Evolutionary conservation across 2,329 filamentous ascomycete genomes (phyloP).

Genomic region (Pseudogymnoascus sp.): DNA sequence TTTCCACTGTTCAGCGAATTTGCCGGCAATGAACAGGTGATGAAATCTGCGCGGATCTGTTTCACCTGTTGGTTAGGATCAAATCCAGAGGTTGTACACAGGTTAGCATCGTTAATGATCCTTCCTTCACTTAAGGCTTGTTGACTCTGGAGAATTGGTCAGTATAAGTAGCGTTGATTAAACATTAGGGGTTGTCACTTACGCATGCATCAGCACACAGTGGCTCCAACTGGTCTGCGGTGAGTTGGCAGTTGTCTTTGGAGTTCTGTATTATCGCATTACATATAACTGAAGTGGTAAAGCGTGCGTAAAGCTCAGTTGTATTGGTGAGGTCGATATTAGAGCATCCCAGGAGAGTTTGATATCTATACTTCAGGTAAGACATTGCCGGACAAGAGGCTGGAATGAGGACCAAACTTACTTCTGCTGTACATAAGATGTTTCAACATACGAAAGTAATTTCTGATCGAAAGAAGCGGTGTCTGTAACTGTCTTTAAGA

Average conservation of each 20-base stretch:
- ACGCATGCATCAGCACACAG: slow-evolving; percentile 87
- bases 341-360: slow-evolving; percentile 69
- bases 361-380: slow-evolving; percentile 54
- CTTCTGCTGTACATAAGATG: slow-evolving; percentile 69
- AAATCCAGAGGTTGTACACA: slow-evolving; percentile 47
- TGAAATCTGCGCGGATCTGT: slow-evolving; percentile 86
- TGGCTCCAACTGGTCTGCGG: slow-evolving; percentile 56
- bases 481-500: slow-evolving; percentile 73
- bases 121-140: slow-evolving; percentile 83
- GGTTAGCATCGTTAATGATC: slow-evolving; percentile 61
- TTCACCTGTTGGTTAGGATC: slow-evolving; percentile 56
- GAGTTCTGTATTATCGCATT: slow-evolving; percentile 93
- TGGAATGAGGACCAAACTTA: slow-evolving; percentile 36
- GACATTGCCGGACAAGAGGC: slow-evolving; percentile 15
- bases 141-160: slow-evolving; percentile 48
- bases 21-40: slow-evolving; percentile 76
- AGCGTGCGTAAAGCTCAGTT: slow-evolving; percentile 79
- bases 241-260: slow-evolving; percentile 56
- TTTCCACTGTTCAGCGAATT: slow-evolving; percentile 58
- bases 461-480: slow-evolving; percentile 67
- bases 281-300: slow-evolving; percentile 85
- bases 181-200: slow-evolving; percentile 29
- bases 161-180: slow-evolving; percentile 20
- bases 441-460: slow-evolving; percentile 63
- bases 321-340: slow-evolving; percentile 70